These are phyloP conservation scores for Thielaviopsis euricoi DNA, from an alignment of 2,329 filamentous ascomycete species.

Conservation along the genomic window DNA sequence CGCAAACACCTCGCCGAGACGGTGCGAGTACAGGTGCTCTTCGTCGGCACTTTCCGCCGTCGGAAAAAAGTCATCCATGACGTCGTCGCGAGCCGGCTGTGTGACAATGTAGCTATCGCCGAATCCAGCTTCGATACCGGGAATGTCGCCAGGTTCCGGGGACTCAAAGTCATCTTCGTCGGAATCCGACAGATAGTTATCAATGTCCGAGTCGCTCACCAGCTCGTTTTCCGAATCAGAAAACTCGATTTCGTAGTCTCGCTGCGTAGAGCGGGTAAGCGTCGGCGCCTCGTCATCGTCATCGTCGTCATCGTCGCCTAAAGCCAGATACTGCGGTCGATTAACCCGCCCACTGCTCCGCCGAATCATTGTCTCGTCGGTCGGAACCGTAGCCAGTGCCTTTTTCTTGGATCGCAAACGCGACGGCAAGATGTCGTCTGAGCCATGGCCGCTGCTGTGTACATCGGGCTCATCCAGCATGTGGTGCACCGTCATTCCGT, in stretches of 20 bases:
- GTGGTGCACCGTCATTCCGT: slow-evolving; percentile 93
- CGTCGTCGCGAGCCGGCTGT: slow-evolving; percentile 79
- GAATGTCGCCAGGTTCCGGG: slow-evolving; percentile 56
- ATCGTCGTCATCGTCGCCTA: slow-evolving; percentile 19
- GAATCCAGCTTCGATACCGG: slow-evolving; percentile 57
- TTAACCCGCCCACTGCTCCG: slow-evolving; percentile 7
- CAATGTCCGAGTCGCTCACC: slow-evolving; percentile 32
- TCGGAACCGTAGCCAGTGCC: not conserved
- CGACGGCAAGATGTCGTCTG: not conserved
- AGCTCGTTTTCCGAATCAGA: slow-evolving; percentile 46
- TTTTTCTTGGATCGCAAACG: not conserved
- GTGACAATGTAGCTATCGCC: slow-evolving; percentile 70
- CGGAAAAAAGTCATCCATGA: slow-evolving; percentile 69
- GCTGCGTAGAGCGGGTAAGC: slow-evolving; percentile 20
- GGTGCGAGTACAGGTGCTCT: slow-evolving; percentile 69
- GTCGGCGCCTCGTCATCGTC: slow-evolving; percentile 21
- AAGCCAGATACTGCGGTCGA: not conserved
- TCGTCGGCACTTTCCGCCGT: slow-evolving; percentile 46
- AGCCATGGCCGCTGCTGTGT: not conserved
- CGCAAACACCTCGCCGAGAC: slow-evolving; percentile 70
- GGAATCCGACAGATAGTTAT: slow-evolving; percentile 9
- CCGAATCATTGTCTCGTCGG: not conserved
- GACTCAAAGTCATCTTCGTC: slow-evolving; percentile 18
- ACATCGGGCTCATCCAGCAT: slow-evolving; percentile 62
- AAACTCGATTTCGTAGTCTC: slow-evolving; percentile 43